Conservation (phyloP, 2,329 filamentous ascomycete genomes). For the Beauveria asiatica region DNA sequence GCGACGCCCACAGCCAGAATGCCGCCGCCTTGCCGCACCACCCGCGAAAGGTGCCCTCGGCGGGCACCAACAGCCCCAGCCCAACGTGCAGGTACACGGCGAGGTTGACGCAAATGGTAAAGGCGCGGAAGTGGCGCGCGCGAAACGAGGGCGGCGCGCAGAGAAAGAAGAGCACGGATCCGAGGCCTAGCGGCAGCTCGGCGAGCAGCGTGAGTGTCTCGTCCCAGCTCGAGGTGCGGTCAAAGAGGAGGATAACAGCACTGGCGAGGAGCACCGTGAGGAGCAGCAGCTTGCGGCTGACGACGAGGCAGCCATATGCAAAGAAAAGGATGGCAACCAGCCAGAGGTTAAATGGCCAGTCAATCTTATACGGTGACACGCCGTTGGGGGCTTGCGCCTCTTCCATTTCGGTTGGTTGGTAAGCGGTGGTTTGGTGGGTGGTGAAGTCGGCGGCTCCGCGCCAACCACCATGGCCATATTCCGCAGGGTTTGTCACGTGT, state of each 20-base stretch:
- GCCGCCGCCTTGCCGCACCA: constrained; percentile 3
- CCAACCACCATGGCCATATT: neutral
- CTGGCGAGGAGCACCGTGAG: neutral
- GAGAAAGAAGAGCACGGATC: constrained; percentile 8
- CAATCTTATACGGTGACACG: constrained; percentile 4
- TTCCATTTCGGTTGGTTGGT: neutral
- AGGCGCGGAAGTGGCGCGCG: neutral
- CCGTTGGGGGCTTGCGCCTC: neutral
- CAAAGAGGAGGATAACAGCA: neutral
- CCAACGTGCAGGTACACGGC: constrained; percentile 5
- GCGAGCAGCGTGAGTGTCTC: neutral
- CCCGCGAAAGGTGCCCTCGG: constrained; percentile 8
- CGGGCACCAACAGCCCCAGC: constrained; percentile 6
- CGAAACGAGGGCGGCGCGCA: neutral
- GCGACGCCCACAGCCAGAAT: constrained; percentile 4
- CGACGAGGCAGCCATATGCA: constrained; percentile 2
- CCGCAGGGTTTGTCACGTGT: neutral
- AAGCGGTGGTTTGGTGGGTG: neutral
- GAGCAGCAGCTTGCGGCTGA: constrained; percentile 7
- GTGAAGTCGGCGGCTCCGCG: neutral
- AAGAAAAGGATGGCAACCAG: constrained; percentile 7
- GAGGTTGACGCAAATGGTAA: constrained; percentile 10
- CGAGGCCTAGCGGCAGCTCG: constrained; percentile 10
- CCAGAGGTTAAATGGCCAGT: constrained; percentile 11
- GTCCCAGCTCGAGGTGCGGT: constrained; percentile 1